Base-by-base conservation (phyloP, 2,329 filamentous ascomycete species). In the Fusarium subtropicale region DNA sequence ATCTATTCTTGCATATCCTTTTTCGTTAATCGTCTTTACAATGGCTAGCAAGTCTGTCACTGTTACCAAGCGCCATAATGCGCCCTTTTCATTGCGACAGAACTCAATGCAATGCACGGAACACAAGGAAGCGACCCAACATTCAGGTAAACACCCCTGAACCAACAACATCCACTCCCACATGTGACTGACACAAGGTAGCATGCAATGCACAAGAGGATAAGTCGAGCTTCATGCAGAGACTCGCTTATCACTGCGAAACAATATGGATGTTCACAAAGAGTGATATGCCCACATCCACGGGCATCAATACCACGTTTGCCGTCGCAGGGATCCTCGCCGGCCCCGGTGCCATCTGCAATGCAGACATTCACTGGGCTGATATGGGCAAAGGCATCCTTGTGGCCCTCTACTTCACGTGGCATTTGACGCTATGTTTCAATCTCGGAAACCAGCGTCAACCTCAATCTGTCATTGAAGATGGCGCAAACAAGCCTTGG, bases 401-500 rank as follows among this genome's bases (percentile, higher is more conserved):
- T 11, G 36, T 66, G 7, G 64, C 73, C 11, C 44, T 74, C 15
- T 57, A 64, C 22, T 73, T 68, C 57, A 74, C 72, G 15, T 73
- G 70, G 70, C 59, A 64, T 33, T 46, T 70, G 31, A 64, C 79
- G 1, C 42, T 72, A 7, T 66, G 69, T 45, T 81, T 81, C 66
- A 75, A 76, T 39, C 73, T 82, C 13, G 75, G 77, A 34, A 83
- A 83, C 66, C 81, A 83, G 57, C 75, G 79, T 4, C 65, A 70
- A 4, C 66, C 74, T 3, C 68, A 66, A 5, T 74, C 80, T 5
- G 66, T 80, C 11, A 46, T 64, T 1, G 82, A 83, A 60, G 81
- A 83, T 66, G 33, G 44, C 0, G 53, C 80, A 52, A 83, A 83
- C 74, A 83, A 83, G 55, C 79, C 80, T 12, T 79, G 75, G 76